These are phyloP conservation scores for Ephemerocybe angulata DNA, from an alignment of 768 basidiomycete species.

Conservation along the genomic window DNA sequence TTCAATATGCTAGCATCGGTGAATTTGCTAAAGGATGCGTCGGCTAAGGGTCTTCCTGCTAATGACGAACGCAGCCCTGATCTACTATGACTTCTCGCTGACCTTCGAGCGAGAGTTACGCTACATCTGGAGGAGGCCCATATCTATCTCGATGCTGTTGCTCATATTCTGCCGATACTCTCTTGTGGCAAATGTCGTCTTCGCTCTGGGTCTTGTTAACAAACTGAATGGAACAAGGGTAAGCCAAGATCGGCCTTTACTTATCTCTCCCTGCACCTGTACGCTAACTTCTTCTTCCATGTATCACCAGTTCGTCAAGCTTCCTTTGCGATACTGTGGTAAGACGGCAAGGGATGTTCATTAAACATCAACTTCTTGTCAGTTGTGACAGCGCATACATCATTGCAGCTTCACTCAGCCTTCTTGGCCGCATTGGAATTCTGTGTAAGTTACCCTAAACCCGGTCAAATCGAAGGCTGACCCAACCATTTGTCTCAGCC, in stretches of 20 bases:
- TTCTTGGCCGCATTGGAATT: conserved; percentile 8
- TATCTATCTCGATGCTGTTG: conserved; percentile 1
- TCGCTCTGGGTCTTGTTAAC: conserved; percentile 3
- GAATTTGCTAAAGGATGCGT: neutral
- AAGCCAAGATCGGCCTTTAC: neutral
- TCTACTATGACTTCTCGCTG: conserved; percentile 12
- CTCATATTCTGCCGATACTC: conserved; percentile 10
- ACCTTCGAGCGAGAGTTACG: conserved; percentile 10
- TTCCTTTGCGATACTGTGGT: neutral
- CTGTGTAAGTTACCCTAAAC: conserved; percentile 5
- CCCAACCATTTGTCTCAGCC: conserved; percentile 1
- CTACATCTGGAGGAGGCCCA: conserved; percentile 8
- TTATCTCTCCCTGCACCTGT: neutral
- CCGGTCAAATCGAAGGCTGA: too few relatives aligned
- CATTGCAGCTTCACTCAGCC: neutral
- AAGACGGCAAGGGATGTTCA: too few relatives aligned
- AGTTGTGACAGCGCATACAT: conserved; percentile 8
- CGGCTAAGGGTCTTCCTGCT: neutral
- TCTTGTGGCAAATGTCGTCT: conserved; percentile 1
- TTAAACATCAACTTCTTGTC: neutral
- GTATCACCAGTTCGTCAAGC: too few relatives aligned
- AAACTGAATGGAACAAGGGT: conserved; percentile 4
- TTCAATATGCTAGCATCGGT: conserved; percentile 7
- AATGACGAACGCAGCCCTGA: neutral
- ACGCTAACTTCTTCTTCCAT: neutral